A percentile compares a stretch with the other conserved stretches of the same genome.
phyloP scores from a whole-genome alignment of 2,329 filamentous ascomycete genomes.

The Cercospora sp. region DNA sequence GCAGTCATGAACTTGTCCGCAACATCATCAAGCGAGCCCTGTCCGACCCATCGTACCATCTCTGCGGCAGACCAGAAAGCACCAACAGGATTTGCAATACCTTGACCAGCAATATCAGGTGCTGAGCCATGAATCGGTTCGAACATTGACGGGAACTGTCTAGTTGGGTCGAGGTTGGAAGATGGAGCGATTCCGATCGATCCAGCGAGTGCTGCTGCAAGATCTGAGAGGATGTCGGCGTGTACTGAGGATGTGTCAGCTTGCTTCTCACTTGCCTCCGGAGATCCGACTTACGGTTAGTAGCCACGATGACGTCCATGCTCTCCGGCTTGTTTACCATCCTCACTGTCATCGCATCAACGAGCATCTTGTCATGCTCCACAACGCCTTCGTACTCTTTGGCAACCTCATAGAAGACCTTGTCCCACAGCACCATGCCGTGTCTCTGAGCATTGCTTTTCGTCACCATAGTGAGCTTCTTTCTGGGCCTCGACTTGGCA shows the following conservation, averaged over 20 bases:
- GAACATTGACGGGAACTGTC: slow-evolving; percentile 62
- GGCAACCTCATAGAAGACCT: slow-evolving; percentile 49
- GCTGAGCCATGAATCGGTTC: slow-evolving; percentile 56
- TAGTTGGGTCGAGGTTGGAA: slow-evolving; percentile 66
- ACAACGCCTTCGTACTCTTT: slow-evolving; percentile 49
- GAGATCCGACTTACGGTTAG: slow-evolving; percentile 49
- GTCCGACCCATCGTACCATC: slow-evolving; percentile 66
- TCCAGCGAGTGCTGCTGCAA: slow-evolving; percentile 69
- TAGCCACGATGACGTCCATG: slow-evolving; percentile 52
- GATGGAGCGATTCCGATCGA: slow-evolving; percentile 73
- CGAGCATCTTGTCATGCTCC: slow-evolving; percentile 52
- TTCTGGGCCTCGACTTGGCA: slow-evolving; percentile 45
- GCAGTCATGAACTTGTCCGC: slow-evolving; percentile 59
- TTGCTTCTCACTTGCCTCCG: not conserved
- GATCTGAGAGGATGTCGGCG: slow-evolving; percentile 59
- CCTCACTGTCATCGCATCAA: slow-evolving; percentile 52
- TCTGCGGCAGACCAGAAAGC: slow-evolving; percentile 71
- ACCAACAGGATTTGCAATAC: slow-evolving; percentile 63
- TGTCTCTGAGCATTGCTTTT: slow-evolving; percentile 53
- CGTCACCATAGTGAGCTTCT: slow-evolving; percentile 53
- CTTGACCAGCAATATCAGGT: slow-evolving; percentile 62
- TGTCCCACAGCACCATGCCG: slow-evolving; percentile 54
- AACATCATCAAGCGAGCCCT: slow-evolving; percentile 51
- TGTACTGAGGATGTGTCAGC: slow-evolving; percentile 32
- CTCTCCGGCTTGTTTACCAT: slow-evolving; percentile 51